These are phyloP conservation scores for Xerocomellus intermedius DNA, from an alignment of 768 basidiomycete genomes.

Conservation along the genomic window DNA sequence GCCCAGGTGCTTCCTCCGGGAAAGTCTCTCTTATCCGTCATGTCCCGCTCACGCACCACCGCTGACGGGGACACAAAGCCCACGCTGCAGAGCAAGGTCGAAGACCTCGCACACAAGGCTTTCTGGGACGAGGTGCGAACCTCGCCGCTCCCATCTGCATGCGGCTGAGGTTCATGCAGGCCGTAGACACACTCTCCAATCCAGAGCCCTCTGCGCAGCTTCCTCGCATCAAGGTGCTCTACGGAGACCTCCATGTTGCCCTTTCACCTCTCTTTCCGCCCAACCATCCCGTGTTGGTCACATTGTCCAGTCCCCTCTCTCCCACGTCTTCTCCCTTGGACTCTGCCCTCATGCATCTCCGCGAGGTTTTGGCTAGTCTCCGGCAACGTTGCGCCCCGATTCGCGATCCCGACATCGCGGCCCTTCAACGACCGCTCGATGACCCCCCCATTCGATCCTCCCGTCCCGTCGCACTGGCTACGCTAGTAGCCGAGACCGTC, in stretches of 20 bases:
- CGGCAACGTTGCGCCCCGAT: conserved; percentile 65
- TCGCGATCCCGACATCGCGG: conserved; percentile 55
- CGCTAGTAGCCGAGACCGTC: conserved; percentile 46
- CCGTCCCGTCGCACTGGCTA: conserved; percentile 39
- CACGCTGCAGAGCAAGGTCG: conserved; percentile 48
- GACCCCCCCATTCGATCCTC: conserved; percentile 28
- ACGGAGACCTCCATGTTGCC: conserved; percentile 50
- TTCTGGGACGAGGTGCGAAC: conserved; percentile 73
- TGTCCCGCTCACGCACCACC: conserved; percentile 36
- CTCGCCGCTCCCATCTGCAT: conserved; percentile 4
- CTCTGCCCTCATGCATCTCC: conserved; percentile 52
- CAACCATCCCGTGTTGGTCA: conserved; percentile 46
- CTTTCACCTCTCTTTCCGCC: conserved; percentile 60
- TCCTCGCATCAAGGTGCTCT: conserved; percentile 54
- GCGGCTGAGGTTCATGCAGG: conserved; percentile 42
- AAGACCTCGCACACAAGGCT: conserved; percentile 51
- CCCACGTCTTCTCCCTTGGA: conserved; percentile 69
- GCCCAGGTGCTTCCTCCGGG: conserved; percentile 61
- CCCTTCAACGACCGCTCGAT: conserved; percentile 37
- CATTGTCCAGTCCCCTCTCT: conserved; percentile 56
- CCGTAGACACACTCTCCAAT: conserved; percentile 52
- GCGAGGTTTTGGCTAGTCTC: conserved; percentile 51
- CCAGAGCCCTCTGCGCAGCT: conserved; percentile 59
- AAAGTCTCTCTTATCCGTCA: conserved; percentile 68
- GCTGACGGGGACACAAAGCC: conserved; percentile 21